phyloP scores from a whole-genome alignment of 2,329 filamentous ascomycete species.

The Colletotrichum plurivorum region DNA sequence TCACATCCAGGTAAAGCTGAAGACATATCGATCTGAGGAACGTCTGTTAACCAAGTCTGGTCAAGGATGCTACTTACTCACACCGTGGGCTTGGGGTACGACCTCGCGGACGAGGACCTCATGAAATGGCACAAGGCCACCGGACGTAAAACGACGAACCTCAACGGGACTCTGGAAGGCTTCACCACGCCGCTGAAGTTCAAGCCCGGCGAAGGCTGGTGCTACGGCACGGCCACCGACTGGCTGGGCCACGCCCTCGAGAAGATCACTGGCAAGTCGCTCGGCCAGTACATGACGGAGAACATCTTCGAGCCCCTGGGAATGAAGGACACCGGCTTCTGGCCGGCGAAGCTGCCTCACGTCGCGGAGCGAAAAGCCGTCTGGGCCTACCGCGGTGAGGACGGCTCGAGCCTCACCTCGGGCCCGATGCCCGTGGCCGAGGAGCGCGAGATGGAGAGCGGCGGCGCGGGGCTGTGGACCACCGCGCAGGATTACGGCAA shows the following conservation, averaged over 20 bases:
- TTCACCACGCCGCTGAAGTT: conserved; percentile 60
- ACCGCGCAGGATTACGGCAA: conserved; percentile 57
- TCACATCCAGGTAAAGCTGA: conserved; percentile 54
- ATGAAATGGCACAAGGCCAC: conserved; percentile 55
- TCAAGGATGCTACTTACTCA: conserved; percentile 62
- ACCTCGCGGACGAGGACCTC: conserved; percentile 55
- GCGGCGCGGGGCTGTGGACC: conserved; percentile 59
- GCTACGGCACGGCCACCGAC: conserved; percentile 62
- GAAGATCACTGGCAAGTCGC: conserved; percentile 50
- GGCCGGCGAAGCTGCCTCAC: conserved; percentile 48
- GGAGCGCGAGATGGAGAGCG: conserved; percentile 55
- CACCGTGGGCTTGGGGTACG: conserved; percentile 62
- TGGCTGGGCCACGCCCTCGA: conserved; percentile 63
- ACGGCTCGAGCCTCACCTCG: conserved; percentile 41
- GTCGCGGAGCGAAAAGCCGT: conserved; percentile 43
- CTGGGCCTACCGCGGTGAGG: conserved; percentile 43
- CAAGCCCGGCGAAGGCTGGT: conserved; percentile 62
- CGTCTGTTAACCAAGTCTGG: neutral
- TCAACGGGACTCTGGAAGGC: conserved; percentile 52
- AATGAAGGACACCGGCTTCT: conserved; percentile 55
- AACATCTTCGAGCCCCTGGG: conserved; percentile 54
- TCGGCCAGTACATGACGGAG: conserved; percentile 55
- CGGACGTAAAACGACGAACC: conserved; percentile 50
- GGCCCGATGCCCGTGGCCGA: conserved; percentile 43
- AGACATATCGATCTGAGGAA: neutral